Conservation (phyloP, 768 basidiomycete genomes). For the Exsudoporus frostii region DNA sequence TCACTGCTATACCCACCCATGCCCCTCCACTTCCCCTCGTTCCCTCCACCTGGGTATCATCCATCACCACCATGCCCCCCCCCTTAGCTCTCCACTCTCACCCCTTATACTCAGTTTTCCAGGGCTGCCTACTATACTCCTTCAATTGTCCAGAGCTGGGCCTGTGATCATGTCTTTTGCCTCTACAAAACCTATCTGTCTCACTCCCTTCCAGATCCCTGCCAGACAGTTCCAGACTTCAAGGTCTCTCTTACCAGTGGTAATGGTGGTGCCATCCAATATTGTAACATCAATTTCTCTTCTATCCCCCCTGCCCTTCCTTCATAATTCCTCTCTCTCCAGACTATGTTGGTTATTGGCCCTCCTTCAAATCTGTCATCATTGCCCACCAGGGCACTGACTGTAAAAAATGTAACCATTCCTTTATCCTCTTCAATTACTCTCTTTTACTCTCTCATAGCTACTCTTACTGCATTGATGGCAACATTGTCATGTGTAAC, state of each 20-base stretch:
- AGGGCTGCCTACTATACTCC: slow-evolving; percentile 53
- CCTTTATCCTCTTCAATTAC: not conserved
- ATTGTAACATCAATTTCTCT: slow-evolving; percentile 34
- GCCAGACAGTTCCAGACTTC: slow-evolving; percentile 42
- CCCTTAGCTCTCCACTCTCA: slow-evolving; percentile 35
- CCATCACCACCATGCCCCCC: slow-evolving; percentile 28
- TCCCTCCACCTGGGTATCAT: not conserved
- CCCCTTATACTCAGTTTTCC: slow-evolving; percentile 51
- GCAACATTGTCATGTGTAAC: slow-evolving; percentile 36
- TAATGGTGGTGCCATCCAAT: slow-evolving; percentile 46
- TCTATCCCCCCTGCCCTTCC: not conserved
- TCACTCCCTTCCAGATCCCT: slow-evolving; percentile 18
- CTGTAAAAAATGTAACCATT: slow-evolving; percentile 47
- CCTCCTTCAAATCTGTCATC: slow-evolving; percentile 47
- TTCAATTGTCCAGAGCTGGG: slow-evolving; percentile 36
- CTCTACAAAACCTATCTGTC: not conserved
- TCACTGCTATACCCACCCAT: slow-evolving; percentile 1
- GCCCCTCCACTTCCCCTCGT: too few species aligned
- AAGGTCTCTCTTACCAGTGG: slow-evolving; percentile 42
- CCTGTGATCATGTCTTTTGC: slow-evolving; percentile 35
- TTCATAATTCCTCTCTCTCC: not conserved
- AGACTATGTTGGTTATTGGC: slow-evolving; percentile 63
- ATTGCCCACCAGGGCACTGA: slow-evolving; percentile 64
- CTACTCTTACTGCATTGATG: slow-evolving; percentile 50
- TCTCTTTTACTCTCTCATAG: slow-evolving; percentile 25